Percentiles rank a stretch among this genome's conserved stretches.
Evolutionary conservation across 805 yeast species (phyloP).

Genomic region (Naumovozyma baii): DNA sequence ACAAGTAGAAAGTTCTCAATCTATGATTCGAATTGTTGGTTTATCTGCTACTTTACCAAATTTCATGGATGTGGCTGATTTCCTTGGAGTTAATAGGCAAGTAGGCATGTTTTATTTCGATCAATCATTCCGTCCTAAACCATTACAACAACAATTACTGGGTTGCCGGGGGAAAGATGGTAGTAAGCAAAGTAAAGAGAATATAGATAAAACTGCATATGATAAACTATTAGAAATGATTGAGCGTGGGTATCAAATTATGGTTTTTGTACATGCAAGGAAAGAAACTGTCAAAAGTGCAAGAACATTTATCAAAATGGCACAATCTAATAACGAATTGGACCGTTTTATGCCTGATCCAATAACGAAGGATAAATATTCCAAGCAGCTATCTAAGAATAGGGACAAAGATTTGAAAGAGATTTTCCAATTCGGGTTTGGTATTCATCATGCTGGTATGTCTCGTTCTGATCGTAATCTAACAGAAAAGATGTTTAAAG

Average conservation of each 20-base stretch:
- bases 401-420: constrained; percentile 75
- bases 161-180: constrained; percentile 88
- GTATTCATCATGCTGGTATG: constrained; percentile 97
- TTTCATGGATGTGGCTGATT: constrained; percentile 87
- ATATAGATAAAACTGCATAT: constrained; percentile 66
- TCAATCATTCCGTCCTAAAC: constrained; percentile 86
- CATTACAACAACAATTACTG: constrained; percentile 74
- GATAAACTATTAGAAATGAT: constrained; percentile 64
- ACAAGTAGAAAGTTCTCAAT: constrained; percentile 90
- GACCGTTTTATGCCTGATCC: constrained; percentile 33
- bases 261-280: constrained; percentile 94
- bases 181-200: constrained; percentile 53
- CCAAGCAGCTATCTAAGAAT: constrained; percentile 59
- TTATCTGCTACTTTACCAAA: constrained; percentile 91
- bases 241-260: constrained; percentile 70
- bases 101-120: constrained; percentile 94
- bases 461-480: constrained; percentile 79
- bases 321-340: constrained; percentile 49
- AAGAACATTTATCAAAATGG: constrained; percentile 56
- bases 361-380: constrained; percentile 30
- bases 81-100: constrained; percentile 79
- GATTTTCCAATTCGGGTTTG: constrained; percentile 72
- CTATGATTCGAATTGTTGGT: constrained; percentile 89
- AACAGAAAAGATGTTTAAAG: constrained; percentile 76
- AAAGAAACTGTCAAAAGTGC: constrained; percentile 87